These are phyloP conservation scores for Sordariomycetes sp. DNA, from an alignment of 2,329 filamentous ascomycete genomes.

Conservation along the genomic window DNA sequence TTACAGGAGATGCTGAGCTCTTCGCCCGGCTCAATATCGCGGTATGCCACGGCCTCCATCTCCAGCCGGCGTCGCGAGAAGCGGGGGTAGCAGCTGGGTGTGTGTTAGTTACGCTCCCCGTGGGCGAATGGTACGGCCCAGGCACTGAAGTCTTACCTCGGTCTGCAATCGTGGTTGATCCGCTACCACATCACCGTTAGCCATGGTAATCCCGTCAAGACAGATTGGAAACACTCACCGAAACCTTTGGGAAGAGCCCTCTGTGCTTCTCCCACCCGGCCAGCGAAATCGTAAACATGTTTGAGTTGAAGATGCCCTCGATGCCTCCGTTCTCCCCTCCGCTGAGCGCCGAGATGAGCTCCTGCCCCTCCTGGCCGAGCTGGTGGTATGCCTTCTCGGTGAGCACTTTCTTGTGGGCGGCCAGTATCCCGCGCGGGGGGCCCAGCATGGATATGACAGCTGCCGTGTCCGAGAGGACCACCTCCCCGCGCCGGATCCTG, in stretches of 20 bases:
- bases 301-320: conserved; percentile 23
- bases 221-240: conserved; percentile 9
- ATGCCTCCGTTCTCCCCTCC: conserved; percentile 6
- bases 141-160: conserved; percentile 13
- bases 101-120: not conserved
- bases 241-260: conserved; percentile 13
- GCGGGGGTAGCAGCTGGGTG: conserved; percentile 11
- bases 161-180: conserved; percentile 16
- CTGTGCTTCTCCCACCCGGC: conserved; percentile 6
- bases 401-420: not conserved
- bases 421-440: not conserved
- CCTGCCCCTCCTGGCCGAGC: not conserved
- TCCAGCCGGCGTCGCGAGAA: conserved; percentile 11
- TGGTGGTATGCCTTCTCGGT: not conserved
- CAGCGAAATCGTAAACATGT: conserved; percentile 15
- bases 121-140: not conserved
- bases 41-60: conserved; percentile 15
- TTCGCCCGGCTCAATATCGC: conserved; percentile 15
- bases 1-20: conserved; percentile 19
- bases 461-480: conserved; percentile 22
- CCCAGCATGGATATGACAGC: conserved; percentile 12
- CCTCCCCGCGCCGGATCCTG: conserved; percentile 18
- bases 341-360: not conserved
- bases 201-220: not conserved
- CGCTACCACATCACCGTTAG: not conserved